Evolutionary conservation across 306 rosid species (phyloP).

Genomic region (Castanea mollissima): DNA sequence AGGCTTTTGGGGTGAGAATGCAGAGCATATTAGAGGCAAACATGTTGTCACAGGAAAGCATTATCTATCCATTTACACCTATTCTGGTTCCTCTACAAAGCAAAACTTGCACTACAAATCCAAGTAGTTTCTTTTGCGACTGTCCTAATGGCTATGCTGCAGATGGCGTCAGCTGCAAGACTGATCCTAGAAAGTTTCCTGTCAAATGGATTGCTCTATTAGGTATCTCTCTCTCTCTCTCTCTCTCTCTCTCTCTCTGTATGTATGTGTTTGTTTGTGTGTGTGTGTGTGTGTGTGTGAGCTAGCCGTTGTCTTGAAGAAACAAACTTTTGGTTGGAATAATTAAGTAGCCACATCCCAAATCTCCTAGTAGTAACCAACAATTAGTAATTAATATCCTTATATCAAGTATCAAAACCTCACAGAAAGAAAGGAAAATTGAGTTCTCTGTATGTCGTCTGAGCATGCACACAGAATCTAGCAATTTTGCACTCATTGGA

Average conservation of each 20-base stretch:
- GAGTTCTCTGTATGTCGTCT: too few relatives aligned
- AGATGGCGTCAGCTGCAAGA: background rate
- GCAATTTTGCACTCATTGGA: too few relatives aligned
- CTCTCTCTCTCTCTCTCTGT: constrained; percentile 5
- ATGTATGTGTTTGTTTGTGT: too few relatives aligned
- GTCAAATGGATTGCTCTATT: background rate
- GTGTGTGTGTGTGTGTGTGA: too few relatives aligned
- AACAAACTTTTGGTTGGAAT: too few relatives aligned
- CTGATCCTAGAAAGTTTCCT: background rate
- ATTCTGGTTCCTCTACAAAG: constrained; percentile 45
- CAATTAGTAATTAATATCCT: too few relatives aligned
- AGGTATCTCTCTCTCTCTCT: background rate
- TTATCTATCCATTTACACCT: constrained; percentile 23
- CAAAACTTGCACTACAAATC: constrained; percentile 17
- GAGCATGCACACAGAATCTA: too few relatives aligned
- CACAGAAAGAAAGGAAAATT: too few relatives aligned
- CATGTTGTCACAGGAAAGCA: constrained; percentile 19
- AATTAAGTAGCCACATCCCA: too few relatives aligned
- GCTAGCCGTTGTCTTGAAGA: too few relatives aligned
- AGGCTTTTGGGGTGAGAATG: constrained; percentile 33
- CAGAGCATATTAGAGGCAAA: constrained; percentile 41
- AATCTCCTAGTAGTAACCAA: too few relatives aligned
- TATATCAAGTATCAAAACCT: too few relatives aligned
- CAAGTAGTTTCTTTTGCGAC: constrained; percentile 11
- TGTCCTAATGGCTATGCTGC: background rate